Conservation (phyloP, 176 grass and related monocot species). For the Typha latifolia region DNA sequence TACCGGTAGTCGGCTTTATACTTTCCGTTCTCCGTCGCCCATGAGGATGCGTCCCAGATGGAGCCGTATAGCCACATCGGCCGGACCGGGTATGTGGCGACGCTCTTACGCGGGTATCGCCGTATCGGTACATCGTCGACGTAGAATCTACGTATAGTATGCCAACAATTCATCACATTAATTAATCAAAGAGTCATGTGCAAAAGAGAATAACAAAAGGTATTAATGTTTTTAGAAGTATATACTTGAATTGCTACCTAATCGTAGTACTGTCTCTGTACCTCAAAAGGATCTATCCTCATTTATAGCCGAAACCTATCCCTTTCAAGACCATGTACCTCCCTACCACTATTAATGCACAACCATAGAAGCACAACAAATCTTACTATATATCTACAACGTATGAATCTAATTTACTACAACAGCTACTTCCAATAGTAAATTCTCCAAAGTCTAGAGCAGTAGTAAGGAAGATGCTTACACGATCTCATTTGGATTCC, state of each 20-base stretch:
- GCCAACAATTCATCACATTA: too few species aligned
- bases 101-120: conserved; percentile 29
- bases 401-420: not conserved
- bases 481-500: conserved; percentile 37
- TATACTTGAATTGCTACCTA: too few species aligned
- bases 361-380: not conserved
- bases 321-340: not conserved
- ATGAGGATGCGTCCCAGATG: conserved; percentile 68
- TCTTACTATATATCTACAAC: not conserved
- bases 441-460: not conserved
- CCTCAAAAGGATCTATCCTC: not conserved
- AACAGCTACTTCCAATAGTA: not conserved
- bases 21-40: conserved; percentile 61
- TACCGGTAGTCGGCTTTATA: conserved; percentile 52
- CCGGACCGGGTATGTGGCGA: conserved; percentile 23
- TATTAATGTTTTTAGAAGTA: too few species aligned
- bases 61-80: conserved; percentile 69
- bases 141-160: conserved; percentile 28
- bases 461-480: conserved; percentile 12
- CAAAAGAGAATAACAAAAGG: too few species aligned
- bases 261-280: too few species aligned
- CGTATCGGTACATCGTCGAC: conserved; percentile 61
- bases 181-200: too few species aligned
- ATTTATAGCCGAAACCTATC: not conserved
- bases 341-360: not conserved